Evolutionary conservation across 2,329 filamentous ascomycete genomes (phyloP).

Genomic region (Epichloe festucae): DNA sequence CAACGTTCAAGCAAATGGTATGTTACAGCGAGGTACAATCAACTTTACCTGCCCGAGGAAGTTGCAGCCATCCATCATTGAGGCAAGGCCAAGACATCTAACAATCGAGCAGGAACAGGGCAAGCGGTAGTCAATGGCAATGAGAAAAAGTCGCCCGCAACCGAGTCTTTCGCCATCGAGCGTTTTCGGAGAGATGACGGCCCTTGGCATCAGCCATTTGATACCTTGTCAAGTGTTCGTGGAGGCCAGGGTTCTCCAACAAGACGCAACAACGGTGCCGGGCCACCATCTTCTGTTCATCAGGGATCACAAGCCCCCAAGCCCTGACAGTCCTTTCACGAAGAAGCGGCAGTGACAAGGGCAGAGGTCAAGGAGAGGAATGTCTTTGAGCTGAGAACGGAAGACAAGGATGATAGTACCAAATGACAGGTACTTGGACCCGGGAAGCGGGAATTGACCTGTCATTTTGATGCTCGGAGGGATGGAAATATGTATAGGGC

Average conservation of each 20-base stretch:
- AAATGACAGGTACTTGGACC: neutral
- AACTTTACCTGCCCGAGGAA: neutral
- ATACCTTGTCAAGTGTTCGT: neutral
- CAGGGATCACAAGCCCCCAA: neutral
- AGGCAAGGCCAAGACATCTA: neutral
- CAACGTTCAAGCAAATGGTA: neutral
- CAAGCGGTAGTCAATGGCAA: neutral
- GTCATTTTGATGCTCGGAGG: neutral
- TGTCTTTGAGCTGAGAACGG: too few relatives aligned
- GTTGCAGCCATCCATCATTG: neutral
- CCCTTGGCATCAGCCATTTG: slow-evolving; percentile 2
- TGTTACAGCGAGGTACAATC: neutral
- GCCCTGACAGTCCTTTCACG: neutral
- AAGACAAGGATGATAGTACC: neutral
- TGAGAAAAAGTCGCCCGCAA: neutral
- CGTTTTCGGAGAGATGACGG: slow-evolving; percentile 3
- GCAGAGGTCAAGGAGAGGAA: too few relatives aligned
- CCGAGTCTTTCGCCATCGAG: slow-evolving; percentile 1
- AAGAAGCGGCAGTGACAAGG: too few relatives aligned
- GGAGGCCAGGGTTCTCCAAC: neutral
- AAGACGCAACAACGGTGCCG: neutral
- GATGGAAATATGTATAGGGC: neutral
- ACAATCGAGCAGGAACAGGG: neutral
- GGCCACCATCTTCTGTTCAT: neutral
- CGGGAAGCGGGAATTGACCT: neutral